phyloP scores from a whole-genome alignment of 192 early-diverging fungal genomes.

The Backusella parvicylindrica region DNA sequence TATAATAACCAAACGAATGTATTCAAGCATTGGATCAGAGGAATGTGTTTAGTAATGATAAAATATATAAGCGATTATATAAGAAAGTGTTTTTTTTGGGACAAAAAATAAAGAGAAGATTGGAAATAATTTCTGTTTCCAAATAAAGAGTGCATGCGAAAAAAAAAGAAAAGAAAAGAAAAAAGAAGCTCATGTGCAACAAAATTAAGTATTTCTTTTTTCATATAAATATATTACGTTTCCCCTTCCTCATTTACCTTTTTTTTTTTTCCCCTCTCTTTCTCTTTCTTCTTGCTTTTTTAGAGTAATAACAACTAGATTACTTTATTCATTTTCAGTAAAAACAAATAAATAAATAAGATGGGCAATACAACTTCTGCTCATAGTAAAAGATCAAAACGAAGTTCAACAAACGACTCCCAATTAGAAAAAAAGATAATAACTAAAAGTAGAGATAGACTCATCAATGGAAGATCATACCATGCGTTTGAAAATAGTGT shows the following conservation, averaged over 20 bases:
- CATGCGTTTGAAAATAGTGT: slow-evolving; percentile 12
- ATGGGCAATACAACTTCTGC: neutral
- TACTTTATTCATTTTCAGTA: neutral
- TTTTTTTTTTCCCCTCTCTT: neutral
- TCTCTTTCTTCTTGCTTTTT: neutral
- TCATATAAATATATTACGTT: neutral
- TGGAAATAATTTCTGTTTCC: neutral
- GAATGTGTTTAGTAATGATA: neutral
- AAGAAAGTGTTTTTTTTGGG: neutral
- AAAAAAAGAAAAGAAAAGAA: neutral
- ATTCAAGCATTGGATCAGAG: neutral
- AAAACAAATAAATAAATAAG: neutral
- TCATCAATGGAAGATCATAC: slow-evolving; percentile 18
- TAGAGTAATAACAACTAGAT: no score
- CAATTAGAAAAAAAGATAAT: neutral
- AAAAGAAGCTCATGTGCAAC: neutral
- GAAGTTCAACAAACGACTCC: neutral
- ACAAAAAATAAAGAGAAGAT: neutral
- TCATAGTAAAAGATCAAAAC: neutral
- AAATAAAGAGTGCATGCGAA: neutral
- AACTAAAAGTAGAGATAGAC: neutral
- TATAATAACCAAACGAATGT: neutral
- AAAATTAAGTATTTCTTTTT: slow-evolving; percentile 10
- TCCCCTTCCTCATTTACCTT: slow-evolving; percentile 3
- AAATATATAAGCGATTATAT: neutral